Base-by-base conservation (phyloP, 176 grass and related monocot species). In the Aegilops speltoides region DNA sequence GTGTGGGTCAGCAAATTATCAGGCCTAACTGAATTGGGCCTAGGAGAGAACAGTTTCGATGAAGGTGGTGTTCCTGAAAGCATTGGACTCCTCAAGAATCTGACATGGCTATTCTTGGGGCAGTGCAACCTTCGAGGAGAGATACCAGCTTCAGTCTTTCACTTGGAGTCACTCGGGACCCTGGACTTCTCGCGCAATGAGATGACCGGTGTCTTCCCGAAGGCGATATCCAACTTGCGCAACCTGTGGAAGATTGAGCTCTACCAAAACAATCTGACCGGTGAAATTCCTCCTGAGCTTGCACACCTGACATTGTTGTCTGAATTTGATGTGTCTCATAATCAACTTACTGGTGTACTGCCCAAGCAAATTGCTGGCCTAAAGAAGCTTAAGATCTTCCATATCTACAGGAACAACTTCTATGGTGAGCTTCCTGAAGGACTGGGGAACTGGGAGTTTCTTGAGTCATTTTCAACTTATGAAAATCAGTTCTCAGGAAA, bases 161-260 rank as follows among this genome's bases (percentile, higher is more conserved):
- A 88, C 38, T 88, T 96, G 71, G 57, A 74, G 24, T 89, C 87
- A 77, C 87, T 99, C 16, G 90, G 91, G 57, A 96, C 97, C 60
- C 76, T 99, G 64, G 97, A 99, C 80, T 88, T 99, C 65, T 99
- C 97, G 19, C 87, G 90, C 73, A 99, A 99, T 85, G 87, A 99
- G 72, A 94, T 99, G 23, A 88, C 92, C 4, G 97, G 92, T 62
- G 69, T 67, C 23, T 86, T 99, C 61, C 90, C 97, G 3, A 87
- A 85, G 82, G 84, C 71, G 10, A 99, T 99, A 88, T 89, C 90
- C 66, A 93, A 93, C 68, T 84, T 99, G 70, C 74, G 38, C 61
- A 94, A 88, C 81, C 80, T 98, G 20, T 94, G 89, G 91, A 98
- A 98, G 87, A 96, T 98, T 82, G 97, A 98, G 90, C 90, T 98